Evolutionary conservation across 1,139 yeast species (phyloP).

Genomic region (Candida sp.): DNA sequence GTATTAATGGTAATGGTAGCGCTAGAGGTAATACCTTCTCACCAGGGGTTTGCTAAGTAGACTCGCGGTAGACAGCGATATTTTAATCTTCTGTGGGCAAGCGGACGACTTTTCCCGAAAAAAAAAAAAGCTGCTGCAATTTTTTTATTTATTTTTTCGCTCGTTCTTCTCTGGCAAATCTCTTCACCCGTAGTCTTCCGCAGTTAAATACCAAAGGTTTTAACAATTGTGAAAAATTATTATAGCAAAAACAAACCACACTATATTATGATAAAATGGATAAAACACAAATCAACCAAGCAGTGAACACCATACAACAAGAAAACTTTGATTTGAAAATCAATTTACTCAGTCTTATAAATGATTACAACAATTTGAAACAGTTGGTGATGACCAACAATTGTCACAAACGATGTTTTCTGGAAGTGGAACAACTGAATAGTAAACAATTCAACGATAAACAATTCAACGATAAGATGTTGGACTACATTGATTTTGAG

Average conservation of each 20-base stretch:
- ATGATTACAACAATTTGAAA: conserved; percentile 40
- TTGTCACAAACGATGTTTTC: conserved; percentile 1
- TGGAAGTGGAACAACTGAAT: conserved; percentile 12
- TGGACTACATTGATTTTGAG: conserved; percentile 8
- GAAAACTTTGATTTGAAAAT: conserved; percentile 38
- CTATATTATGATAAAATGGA: background rate
- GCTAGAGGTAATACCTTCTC: too few relatives aligned
- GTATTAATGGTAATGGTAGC: too few relatives aligned
- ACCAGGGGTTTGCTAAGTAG: too few relatives aligned
- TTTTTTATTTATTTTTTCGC: background rate
- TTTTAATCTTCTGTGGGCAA: too few relatives aligned
- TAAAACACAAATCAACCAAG: conserved; percentile 8
- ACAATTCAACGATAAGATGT: conserved; percentile 1
- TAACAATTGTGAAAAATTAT: background rate
- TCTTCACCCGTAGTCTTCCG: background rate
- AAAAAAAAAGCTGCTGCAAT: background rate
- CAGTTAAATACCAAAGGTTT: background rate
- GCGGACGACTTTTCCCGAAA: too few relatives aligned
- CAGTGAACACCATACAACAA: conserved; percentile 25
- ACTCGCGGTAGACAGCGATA: too few relatives aligned
- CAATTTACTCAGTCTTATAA: conserved; percentile 34
- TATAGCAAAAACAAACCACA: background rate
- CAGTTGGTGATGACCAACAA: conserved; percentile 18
- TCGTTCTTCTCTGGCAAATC: background rate
- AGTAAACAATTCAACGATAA: conserved; percentile 16